These are phyloP conservation scores for Penicillium simplicissimum DNA, from an alignment of 495 filamentous ascomycete genomes.

Conservation along the genomic window DNA sequence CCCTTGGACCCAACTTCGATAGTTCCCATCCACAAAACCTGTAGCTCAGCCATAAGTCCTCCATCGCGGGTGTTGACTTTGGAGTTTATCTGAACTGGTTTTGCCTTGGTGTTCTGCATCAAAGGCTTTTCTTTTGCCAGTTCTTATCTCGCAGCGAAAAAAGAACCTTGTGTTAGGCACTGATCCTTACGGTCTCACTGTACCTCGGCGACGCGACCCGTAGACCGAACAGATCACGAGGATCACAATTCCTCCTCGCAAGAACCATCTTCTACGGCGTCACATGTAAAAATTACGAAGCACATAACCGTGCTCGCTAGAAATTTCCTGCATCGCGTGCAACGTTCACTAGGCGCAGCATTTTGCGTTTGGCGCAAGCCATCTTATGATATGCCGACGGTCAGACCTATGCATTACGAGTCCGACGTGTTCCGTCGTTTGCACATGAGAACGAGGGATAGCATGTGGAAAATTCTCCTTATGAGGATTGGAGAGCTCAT, in stretches of 20 bases:
- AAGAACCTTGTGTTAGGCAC: not conserved
- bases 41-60: no score
- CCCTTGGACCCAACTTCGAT: no score
- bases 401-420: not conserved
- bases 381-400: not conserved
- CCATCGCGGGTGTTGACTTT: no score
- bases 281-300: not conserved
- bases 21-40: no score
- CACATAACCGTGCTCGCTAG: not conserved
- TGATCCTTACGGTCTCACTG: not conserved
- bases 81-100: no score
- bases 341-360: not conserved
- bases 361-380: not conserved
- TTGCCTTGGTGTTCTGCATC: no score
- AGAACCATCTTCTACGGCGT: not conserved
- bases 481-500: not conserved
- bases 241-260: not conserved
- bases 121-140: not conserved
- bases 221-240: not conserved
- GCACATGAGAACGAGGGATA: not conserved
- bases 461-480: not conserved
- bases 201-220: slow-evolving; percentile 3
- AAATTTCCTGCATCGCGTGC: not conserved
- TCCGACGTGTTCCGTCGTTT: slow-evolving; percentile 2
- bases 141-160: not conserved